Evolutionary conservation across 176 grass and related monocot species (phyloP), one percentile per base, ranked within the genome.

Genomic region (Oryza punctata): DNA sequence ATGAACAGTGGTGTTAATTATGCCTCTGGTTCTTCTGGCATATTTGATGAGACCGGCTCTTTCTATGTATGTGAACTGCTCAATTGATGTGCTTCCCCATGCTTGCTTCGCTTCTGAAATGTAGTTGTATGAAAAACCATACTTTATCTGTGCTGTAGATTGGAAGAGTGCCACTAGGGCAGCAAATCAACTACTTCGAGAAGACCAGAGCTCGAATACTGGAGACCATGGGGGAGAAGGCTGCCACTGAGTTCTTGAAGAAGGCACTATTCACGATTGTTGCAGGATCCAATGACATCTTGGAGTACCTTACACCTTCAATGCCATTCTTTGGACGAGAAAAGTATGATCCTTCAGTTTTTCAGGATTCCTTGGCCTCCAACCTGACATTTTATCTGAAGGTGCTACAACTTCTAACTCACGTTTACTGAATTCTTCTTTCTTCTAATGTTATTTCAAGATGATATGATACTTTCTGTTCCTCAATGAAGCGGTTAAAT

Each of bases 1-100:
- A 35, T 64, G n/a, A 70, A 24, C 11, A 88, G 73, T 72, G 96
- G 93, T 18, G 70, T 91, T 1, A 95, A 98, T 77, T 98, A 85
- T 73, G 96, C 89, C 74, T 95, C 96, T 70, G 93, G 93, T 69
- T 86, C 96, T 88, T 98, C 96, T 15, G 93, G 96, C 73, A 92
- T 98, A 78, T 91, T 98, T 27, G 93, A 98, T 5, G 84, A 95
- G 49, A 98, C 96, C 5, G 96, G 96, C 18, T 88, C 91, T 23
- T 80, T 88, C 64, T 98, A 90, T 69, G 96, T 98, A 93, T 10
- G 93, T 30, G 50, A 16, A 76, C 49, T 37, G 10, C 11, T 23
- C 10, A 23, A 18, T 27, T 32, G 1, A 0, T 18, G 18, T 64
- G 10, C 30, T 85, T 82, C 12, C 15, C 18, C 16, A 16, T 49